Evolutionary conservation across 306 rosid genomes (phyloP).

Genomic region (Acacia melanoxylon): DNA sequence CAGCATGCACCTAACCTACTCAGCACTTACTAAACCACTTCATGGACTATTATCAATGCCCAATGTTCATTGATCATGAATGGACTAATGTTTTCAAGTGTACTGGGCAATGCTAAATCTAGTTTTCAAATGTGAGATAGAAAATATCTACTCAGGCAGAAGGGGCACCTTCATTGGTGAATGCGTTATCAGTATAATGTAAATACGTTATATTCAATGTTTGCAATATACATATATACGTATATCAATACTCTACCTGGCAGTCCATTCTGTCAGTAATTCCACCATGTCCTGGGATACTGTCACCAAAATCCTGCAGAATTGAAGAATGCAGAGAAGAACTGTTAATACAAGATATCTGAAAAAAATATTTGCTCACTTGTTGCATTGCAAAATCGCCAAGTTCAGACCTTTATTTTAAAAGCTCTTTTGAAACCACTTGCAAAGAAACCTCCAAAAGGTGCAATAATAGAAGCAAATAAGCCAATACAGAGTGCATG

Average conservation of each 20-base stretch:
- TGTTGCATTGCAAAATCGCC: slow-evolving; percentile 25
- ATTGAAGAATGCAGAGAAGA: slow-evolving; percentile 21
- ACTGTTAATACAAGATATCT: slow-evolving; percentile 18
- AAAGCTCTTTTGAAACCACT: slow-evolving; percentile 99
- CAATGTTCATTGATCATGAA: slow-evolving; percentile 25
- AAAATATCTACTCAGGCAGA: not conserved
- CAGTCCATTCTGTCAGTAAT: slow-evolving; percentile 99
- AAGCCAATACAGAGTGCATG: slow-evolving; percentile 88
- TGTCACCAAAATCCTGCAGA: slow-evolving; percentile 93
- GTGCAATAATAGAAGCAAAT: slow-evolving; percentile 96
- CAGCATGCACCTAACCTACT: slow-evolving; percentile 12
- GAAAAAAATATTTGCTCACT: slow-evolving; percentile 21
- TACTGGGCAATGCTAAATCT: slow-evolving; percentile 4
- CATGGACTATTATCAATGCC: not conserved
- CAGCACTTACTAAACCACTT: not conserved
- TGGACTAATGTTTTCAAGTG: slow-evolving; percentile 11
- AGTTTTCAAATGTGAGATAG: not conserved
- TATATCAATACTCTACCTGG: slow-evolving; percentile 60
- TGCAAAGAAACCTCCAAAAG: slow-evolving; percentile 99
- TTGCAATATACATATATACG: not conserved
- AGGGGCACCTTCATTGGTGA: not conserved
- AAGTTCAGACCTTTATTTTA: slow-evolving; percentile 73
- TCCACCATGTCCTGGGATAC: slow-evolving; percentile 99
- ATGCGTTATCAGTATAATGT: not conserved
- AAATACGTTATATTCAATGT: slow-evolving; percentile 7